Conservation (phyloP, 495 filamentous ascomycete genomes). For the Penicillium steckii region DNA sequence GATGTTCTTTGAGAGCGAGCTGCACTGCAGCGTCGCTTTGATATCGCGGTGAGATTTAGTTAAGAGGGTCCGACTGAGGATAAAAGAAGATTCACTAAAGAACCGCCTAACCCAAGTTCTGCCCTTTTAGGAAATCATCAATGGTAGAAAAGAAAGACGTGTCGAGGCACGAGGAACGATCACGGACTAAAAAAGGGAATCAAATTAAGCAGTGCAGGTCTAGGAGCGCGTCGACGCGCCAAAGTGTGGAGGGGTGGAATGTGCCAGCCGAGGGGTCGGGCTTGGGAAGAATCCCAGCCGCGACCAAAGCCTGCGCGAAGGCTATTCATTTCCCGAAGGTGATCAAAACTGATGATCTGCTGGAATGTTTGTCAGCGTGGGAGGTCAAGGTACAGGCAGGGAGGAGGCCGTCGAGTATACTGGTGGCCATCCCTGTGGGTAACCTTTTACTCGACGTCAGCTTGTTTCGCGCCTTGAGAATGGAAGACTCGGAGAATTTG, state of each 20-base stretch:
- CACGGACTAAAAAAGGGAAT: slow-evolving; percentile 21
- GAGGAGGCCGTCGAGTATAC: slow-evolving; percentile 1
- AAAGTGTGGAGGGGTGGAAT: slow-evolving; percentile 34
- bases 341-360: slow-evolving; percentile 7
- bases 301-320: slow-evolving; percentile 4
- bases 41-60: background rate
- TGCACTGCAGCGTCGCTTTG: slow-evolving; percentile 11
- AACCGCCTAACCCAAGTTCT: slow-evolving; percentile 11
- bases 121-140: slow-evolving; percentile 6
- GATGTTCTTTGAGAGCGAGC: slow-evolving; percentile 3
- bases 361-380: slow-evolving; percentile 17
- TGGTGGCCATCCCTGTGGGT: slow-evolving; percentile 17
- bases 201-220: slow-evolving; percentile 10
- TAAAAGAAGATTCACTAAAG: slow-evolving; percentile 1
- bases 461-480: slow-evolving; percentile 14
- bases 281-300: slow-evolving; percentile 28
- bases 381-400: slow-evolving; percentile 3
- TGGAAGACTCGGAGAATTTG: slow-evolving; percentile 9
- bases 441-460: slow-evolving; percentile 14
- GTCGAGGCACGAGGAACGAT: slow-evolving; percentile 1
- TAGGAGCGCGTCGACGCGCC: slow-evolving; percentile 32
- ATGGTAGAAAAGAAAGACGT: slow-evolving; percentile 2
- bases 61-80: background rate
- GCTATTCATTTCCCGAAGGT: background rate
- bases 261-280: slow-evolving; percentile 25